Conservation (phyloP, 1,139 yeast species). For the Pichia sp. region DNA sequence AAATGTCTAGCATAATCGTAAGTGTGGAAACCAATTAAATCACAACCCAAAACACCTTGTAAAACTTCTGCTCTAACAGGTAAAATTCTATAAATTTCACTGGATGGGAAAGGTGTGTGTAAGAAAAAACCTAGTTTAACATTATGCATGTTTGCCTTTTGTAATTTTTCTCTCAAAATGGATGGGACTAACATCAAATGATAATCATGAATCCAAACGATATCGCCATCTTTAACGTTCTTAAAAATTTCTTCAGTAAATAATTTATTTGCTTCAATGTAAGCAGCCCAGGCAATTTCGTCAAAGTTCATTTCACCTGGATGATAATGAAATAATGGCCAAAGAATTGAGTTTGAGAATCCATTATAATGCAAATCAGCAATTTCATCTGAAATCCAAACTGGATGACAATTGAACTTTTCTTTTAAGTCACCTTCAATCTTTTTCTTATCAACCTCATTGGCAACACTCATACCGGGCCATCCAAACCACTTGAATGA, state of each 20-base stretch:
- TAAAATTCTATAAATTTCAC: slow-evolving; percentile 89
- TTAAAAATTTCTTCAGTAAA: slow-evolving; percentile 73
- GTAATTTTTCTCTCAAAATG: slow-evolving; percentile 66
- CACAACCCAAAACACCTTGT: slow-evolving; percentile 88
- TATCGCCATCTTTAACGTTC: slow-evolving; percentile 73
- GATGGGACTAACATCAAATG: slow-evolving; percentile 94
- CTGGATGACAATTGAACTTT: slow-evolving; percentile 85
- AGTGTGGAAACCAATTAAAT: slow-evolving; percentile 96
- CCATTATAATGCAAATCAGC: slow-evolving; percentile 98
- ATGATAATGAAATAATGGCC: slow-evolving; percentile 98
- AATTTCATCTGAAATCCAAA: slow-evolving; percentile 76
- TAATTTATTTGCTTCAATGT: slow-evolving; percentile 82
- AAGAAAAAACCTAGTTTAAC: slow-evolving; percentile 86
- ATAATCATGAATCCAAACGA: slow-evolving; percentile 88
- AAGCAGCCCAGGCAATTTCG: slow-evolving; percentile 97
- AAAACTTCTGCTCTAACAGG: slow-evolving; percentile 93
- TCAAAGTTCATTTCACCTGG: slow-evolving; percentile 99
- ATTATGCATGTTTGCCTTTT: slow-evolving; percentile 37
- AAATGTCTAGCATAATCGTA: slow-evolving; percentile 99
- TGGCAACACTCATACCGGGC: slow-evolving; percentile 91
- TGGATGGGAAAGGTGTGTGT: slow-evolving; percentile 97
- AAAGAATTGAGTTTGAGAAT: slow-evolving; percentile 80
- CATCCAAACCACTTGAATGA: slow-evolving; percentile 98
- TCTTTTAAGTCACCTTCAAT: slow-evolving; percentile 67
- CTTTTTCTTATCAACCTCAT: slow-evolving; percentile 50